Evolutionary conservation across 305 asterid genomes (phyloP).

Genomic region (Fraxinus sp.): DNA sequence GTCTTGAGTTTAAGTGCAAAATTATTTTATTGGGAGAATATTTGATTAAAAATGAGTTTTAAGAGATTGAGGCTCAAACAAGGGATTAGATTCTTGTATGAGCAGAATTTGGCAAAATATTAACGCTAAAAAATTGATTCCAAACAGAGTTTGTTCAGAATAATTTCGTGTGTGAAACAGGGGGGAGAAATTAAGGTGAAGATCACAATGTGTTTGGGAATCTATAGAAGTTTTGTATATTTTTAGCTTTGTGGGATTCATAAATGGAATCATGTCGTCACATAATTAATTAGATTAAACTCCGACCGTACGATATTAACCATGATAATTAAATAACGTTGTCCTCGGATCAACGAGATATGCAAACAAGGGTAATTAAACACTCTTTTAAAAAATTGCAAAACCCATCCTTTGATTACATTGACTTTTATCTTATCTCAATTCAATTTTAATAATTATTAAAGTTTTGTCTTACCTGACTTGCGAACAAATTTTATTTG

Average conservation of each 20-base stretch:
- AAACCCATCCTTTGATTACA: not conserved
- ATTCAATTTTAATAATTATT: not conserved
- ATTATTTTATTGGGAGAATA: not conserved
- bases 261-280: not conserved
- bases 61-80: not conserved
- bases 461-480: not conserved
- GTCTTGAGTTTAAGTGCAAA: not conserved
- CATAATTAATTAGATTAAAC: not conserved
- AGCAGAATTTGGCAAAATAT: not conserved
- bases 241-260: not conserved
- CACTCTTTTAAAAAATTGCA: not conserved
- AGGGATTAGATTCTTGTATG: not conserved
- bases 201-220: not conserved
- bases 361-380: not conserved
- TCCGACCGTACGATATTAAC: not conserved
- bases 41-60: not conserved
- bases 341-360: not conserved
- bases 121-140: not conserved
- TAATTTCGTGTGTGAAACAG: not conserved
- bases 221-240: not conserved
- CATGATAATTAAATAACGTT: not conserved
- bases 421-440: conserved; percentile 3
- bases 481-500: not conserved
- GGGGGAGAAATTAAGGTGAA: not conserved
- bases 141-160: not conserved